Conservation (phyloP, 164 flowering plant genomes). For the Nelumbo lutea region DNA sequence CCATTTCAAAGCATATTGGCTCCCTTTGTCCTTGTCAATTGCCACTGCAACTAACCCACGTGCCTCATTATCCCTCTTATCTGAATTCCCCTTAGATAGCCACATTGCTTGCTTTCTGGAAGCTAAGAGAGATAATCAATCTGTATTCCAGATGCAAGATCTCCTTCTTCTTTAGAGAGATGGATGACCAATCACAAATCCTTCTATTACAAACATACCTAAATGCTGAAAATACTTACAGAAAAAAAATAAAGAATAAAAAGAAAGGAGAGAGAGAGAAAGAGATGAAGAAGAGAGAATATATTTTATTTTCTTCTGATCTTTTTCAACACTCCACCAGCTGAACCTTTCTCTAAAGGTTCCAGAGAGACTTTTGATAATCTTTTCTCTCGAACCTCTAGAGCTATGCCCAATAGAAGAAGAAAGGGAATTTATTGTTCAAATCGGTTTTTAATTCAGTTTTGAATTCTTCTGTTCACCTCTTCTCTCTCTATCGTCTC, state of each 20-base stretch:
- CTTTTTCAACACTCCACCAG: too few relatives aligned
- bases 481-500: neutral
- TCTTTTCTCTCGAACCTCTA: neutral
- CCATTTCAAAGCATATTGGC: constrained; percentile 83
- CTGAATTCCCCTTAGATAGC: constrained; percentile 9
- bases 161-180: neutral
- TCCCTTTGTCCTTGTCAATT: constrained; percentile 65
- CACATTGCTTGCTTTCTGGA: constrained; percentile 14
- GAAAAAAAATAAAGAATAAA: too few relatives aligned
- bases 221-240: too few relatives aligned
- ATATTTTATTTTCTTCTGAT: too few relatives aligned
- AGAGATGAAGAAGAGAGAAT: too few relatives aligned
- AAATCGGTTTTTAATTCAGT: neutral
- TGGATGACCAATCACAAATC: neutral
- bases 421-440: neutral
- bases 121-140: too few relatives aligned
- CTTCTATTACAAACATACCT: neutral
- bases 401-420: neutral
- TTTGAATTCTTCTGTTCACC: neutral
- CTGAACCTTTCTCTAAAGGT: neutral
- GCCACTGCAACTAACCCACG: constrained; percentile 59
- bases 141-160: neutral
- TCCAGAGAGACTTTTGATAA: neutral
- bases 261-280: too few relatives aligned
- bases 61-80: constrained; percentile 14